Evolutionary conservation across 202 grass and related monocot genomes (phyloP).

Genomic region (Digitaria exilis): DNA sequence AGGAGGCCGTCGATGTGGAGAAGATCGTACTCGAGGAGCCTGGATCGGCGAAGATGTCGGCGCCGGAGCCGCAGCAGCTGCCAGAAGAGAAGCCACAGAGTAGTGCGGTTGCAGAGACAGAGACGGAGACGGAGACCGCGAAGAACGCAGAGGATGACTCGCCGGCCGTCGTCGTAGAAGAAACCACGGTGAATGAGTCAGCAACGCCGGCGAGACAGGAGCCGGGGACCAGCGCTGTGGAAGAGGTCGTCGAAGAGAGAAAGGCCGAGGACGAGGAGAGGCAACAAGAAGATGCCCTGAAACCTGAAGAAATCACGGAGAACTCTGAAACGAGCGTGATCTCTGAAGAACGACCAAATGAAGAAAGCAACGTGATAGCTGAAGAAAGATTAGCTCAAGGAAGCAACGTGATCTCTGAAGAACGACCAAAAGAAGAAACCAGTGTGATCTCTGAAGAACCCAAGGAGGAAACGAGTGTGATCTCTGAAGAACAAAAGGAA

Average conservation of each 20-base stretch:
- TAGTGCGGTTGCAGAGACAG: background rate
- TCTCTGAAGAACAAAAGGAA: background rate
- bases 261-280: constrained; percentile 7
- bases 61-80: background rate
- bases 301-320: background rate
- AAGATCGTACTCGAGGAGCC: background rate
- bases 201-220: background rate
- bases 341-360: background rate
- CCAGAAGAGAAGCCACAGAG: constrained; percentile 13
- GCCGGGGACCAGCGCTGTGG: background rate
- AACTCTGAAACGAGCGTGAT: constrained; percentile 1
- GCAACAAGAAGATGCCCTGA: background rate
- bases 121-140: background rate
- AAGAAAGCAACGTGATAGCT: background rate
- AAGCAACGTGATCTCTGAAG: background rate
- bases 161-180: background rate
- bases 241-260: constrained; percentile 15
- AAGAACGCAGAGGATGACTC: background rate
- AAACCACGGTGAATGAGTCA: background rate
- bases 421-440: background rate
- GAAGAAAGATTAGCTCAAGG: background rate
- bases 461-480: background rate
- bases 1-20: constrained; percentile 5
- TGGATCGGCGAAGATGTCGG: background rate
- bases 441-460: constrained; percentile 7